Base-by-base conservation (phyloP, 257 asterid genomes). In the Solanum microdontum region DNA sequence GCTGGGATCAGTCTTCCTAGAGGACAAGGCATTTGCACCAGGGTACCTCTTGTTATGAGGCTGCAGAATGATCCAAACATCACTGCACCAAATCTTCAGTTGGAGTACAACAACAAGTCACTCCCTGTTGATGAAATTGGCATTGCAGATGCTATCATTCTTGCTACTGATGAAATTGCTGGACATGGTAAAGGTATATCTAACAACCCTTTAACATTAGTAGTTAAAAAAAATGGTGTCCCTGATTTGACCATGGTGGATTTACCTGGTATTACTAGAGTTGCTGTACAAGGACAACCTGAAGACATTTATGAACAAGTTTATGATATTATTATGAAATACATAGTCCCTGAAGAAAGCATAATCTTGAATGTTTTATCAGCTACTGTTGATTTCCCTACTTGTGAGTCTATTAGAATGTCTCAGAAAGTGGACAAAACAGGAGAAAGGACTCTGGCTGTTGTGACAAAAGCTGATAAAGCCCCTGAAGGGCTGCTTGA, bases 1-100 rank as follows among this genome's bases (percentile, higher is more conserved):
- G 91, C 93, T 5, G 92, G 95, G 4, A 93, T 91, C 83, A 87
- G 93, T 91, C 94, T 93, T 70, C 95, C 93, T 32, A 82, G 93
- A 34, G 95, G 93, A 77, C 93, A 92, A 72, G 94, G 93, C 3
- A 91, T 92, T 37, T 92, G 93, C 89, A 92, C 93, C 17, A 68
- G 94, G 14, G 94, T 88, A 5, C 93, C 94, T 0, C 91, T 92
- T 48, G 88, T 92, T 0, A 89, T 92, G 92, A 45, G 92, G 55
- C 87, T 92, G 5, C 87, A 92, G 33, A 87, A 90, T 24, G 89
- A 92, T 33, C 19, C 26, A 0, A 70, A 51, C 9, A 72, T 66
- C n/a, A 73, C 89, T 2, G 1, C 28, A 21, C 88, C 92, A 0
- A 66, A 89, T 43, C 90, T 92, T 19, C 87, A 23, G 73, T 36